Evolutionary conservation across 192 early-diverging fungal genomes (phyloP), one percentile per base, ranked within the genome.

Genomic region (Geranomyces variabilis): DNA sequence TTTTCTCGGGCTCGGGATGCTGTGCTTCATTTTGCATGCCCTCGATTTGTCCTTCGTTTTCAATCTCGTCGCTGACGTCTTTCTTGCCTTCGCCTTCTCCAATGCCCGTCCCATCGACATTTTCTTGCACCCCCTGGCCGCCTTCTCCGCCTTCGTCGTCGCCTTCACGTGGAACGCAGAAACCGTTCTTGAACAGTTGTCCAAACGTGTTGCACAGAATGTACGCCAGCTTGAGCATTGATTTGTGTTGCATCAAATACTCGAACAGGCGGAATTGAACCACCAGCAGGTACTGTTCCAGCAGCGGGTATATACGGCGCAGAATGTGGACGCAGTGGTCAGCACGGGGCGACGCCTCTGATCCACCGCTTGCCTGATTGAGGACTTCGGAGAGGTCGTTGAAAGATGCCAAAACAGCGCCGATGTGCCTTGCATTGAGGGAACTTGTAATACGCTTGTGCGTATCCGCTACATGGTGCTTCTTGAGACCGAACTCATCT

Each of bases 1-100:
- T 81, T 60, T 92, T 89, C 48, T 79, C 68, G 10, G 73, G 68
- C 22, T 67, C 66, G 29, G 67, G 82, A 71, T 43, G 77, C 51
- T 33, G 78, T 63, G 83, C 74, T 31, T 92, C 89, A 76, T 92
- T 90, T 75, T 94, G 86, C 31, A 93, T 84, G 15, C 93, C 97
- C 56, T 96, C 88, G 3, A 99, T 90, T 77, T 99, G 93, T 56
- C 95, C 96, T 78, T 97, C 91, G 80, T 97, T 89, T 70, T 98
- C 97, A 74, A 99, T 96, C 73, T 99, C 92, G 61, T 98, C 91
- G 77, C 93, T 95, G 22, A 99, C 95, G 70, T 99, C 94, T 81
- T 98, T 95, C 14, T 87, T 85, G 34, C 96, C 96, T 41, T 96
- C 90, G 12, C 96, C 97, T 75, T 96, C 93, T 59, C 95, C 97